Base-by-base conservation (phyloP, 2,329 filamentous ascomycete genomes). In the Ophiostoma triangulosporum region DNA sequence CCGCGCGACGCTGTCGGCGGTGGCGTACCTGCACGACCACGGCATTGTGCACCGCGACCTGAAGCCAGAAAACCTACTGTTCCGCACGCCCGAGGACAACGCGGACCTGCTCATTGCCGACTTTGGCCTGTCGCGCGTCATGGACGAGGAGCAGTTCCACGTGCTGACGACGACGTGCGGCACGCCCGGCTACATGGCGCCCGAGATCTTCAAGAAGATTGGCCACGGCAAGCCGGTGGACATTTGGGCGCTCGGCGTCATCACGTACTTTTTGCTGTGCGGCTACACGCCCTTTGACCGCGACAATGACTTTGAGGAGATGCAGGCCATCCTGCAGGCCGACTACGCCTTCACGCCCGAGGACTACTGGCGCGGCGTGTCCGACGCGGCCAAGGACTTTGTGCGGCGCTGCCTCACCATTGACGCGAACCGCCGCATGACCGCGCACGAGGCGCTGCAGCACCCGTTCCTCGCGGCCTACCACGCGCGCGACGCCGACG, bases 101-200 rank as follows among this genome's bases (percentile, higher is more conserved):
- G 89, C 93, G 48, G 93, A 98, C 69, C 77, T 98, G 29, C 74
- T 98, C 55, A 98, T 98, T 66, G 93, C 93, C 57, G 93, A 98
- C 67, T 98, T 98, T 68, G 93, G 93, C 9, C 74, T 98, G 50
- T 93, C 86, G 26, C 81, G 93, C 55, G 96, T 98, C 70, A 97
- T 98, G 91, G 93, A 98, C 65, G 93, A 97, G 70, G 89, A 96
- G 69, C 88, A 95, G 66, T 97, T 97, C 69, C 93, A 97, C 66
- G 91, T 97, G 29, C 73, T 98, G 58, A 98, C 93, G 11, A 98
- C 93, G 0, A 98, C 93, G 1, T 98, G 93, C 66, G 93, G 93
- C 56, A 98, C 93, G 1, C 93, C 93, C 3, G 93, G 93, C 49
- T 98, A 98, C 70, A 98, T 98, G 93, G 93, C 93, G 2, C 93